phyloP scores from a whole-genome alignment of 352 stramenopile species.

The Achlya hypogyna region DNA sequence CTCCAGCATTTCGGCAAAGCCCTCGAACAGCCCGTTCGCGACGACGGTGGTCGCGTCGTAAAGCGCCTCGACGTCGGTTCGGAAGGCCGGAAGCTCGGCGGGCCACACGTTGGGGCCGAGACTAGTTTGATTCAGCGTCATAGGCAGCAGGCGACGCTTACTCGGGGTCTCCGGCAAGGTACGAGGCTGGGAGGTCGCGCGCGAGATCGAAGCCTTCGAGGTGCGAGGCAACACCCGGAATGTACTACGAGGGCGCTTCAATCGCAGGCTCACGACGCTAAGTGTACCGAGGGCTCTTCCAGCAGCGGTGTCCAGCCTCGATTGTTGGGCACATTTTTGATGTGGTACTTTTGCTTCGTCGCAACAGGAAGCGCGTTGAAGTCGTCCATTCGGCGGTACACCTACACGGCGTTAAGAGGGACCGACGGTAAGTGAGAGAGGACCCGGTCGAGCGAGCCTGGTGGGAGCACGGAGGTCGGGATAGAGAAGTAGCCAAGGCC shows the following conservation, averaged over 20 bases:
- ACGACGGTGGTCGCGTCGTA: slow-evolving; percentile 58
- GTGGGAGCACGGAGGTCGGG: slow-evolving; percentile 46
- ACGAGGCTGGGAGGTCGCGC: slow-evolving; percentile 40
- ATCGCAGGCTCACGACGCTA: neutral
- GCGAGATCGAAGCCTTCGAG: slow-evolving; percentile 68
- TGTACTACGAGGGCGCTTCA: slow-evolving; percentile 34
- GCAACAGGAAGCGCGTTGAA: slow-evolving; percentile 45
- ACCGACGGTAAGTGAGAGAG: neutral
- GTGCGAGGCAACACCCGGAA: slow-evolving; percentile 61
- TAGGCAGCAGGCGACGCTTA: too few species aligned
- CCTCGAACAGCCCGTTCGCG: slow-evolving; percentile 49
- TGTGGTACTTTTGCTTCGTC: slow-evolving; percentile 62
- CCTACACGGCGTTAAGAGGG: too few species aligned
- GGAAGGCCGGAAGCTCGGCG: slow-evolving; percentile 33
- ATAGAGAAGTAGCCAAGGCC: slow-evolving; percentile 71
- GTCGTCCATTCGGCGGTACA: slow-evolving; percentile 51
- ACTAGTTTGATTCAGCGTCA: slow-evolving; percentile 24
- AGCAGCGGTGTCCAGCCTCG: slow-evolving; percentile 75
- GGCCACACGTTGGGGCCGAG: slow-evolving; percentile 70
- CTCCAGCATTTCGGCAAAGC: slow-evolving; percentile 68
- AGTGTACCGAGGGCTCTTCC: slow-evolving; percentile 56
- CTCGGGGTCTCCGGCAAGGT: slow-evolving; percentile 33
- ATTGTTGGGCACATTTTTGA: slow-evolving; percentile 63
- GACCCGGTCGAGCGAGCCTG: neutral
- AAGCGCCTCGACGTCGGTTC: slow-evolving; percentile 49